Evolutionary conservation across 306 rosid species (phyloP).

Genomic region (Prunus campanulata): DNA sequence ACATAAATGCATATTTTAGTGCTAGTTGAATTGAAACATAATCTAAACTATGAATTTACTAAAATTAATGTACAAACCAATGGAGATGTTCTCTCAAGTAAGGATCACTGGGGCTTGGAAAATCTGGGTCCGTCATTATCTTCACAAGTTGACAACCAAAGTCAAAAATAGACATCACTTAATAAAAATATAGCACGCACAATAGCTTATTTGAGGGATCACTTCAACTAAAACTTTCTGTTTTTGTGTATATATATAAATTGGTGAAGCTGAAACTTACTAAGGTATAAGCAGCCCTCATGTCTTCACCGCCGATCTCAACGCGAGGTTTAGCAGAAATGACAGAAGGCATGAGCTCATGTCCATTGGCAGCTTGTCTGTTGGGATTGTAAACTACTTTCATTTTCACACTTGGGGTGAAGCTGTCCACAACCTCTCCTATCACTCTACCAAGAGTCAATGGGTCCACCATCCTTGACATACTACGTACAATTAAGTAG

Average conservation of each 20-base stretch:
- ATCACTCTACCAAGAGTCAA: conserved; percentile 68
- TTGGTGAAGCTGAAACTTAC: conserved; percentile 32
- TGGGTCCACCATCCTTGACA: conserved; percentile 62
- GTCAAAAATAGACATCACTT: too few relatives aligned
- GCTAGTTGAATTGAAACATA: neutral
- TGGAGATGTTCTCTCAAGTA: conserved; percentile 75
- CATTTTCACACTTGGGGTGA: conserved; percentile 72
- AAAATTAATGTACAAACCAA: conserved; percentile 36
- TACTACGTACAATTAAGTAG: neutral
- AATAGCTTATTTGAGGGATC: too few relatives aligned
- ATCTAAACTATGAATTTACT: too few relatives aligned
- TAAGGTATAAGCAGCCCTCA: conserved; percentile 77
- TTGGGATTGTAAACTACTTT: conserved; percentile 58
- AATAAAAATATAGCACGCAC: too few relatives aligned
- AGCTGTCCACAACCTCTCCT: conserved; percentile 86
- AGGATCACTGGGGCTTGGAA: conserved; percentile 95
- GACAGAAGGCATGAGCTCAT: conserved; percentile 68
- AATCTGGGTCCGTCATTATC: conserved; percentile 97
- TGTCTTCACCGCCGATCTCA: conserved; percentile 76
- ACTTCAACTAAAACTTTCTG: too few relatives aligned
- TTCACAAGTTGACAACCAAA: conserved; percentile 17
- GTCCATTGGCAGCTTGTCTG: conserved; percentile 70
- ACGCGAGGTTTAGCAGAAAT: conserved; percentile 59
- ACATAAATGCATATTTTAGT: neutral
- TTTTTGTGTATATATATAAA: neutral